Percentiles rank a stretch among this genome's conserved stretches.
phyloP scores from a whole-genome alignment of 1,139 yeast genomes.

The Suhomyces bolitotheri region DNA sequence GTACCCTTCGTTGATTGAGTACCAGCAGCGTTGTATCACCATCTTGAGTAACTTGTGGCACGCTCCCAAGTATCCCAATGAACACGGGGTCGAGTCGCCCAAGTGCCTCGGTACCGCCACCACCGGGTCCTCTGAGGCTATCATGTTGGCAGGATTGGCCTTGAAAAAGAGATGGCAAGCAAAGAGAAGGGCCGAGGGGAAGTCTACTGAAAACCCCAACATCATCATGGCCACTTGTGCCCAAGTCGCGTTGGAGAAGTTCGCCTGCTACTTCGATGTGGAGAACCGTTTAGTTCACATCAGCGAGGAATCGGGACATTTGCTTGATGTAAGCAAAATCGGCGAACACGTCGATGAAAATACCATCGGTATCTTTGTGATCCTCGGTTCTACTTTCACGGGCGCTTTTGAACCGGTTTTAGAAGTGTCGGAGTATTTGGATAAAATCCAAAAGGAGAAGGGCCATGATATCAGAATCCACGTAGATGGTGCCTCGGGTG shows the following conservation, averaged over 20 bases:
- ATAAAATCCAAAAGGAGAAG: conserved; percentile 64
- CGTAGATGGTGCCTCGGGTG: conserved; percentile 94
- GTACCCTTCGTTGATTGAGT: conserved; percentile 80
- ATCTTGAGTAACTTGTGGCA: conserved; percentile 82
- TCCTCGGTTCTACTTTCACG: conserved; percentile 88
- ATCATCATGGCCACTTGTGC: conserved; percentile 94
- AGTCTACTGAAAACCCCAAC: conserved; percentile 67
- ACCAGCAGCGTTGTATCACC: conserved; percentile 80
- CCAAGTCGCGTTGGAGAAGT: conserved; percentile 91
- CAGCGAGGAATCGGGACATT: conserved; percentile 56
- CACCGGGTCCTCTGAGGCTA: conserved; percentile 92
- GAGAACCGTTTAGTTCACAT: conserved; percentile 78
- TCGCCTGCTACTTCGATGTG: conserved; percentile 91
- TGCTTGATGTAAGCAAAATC: conserved; percentile 61
- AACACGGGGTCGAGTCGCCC: conserved; percentile 29
- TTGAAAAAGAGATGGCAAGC: conserved; percentile 88
- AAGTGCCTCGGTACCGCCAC: conserved; percentile 84
- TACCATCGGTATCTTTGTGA: conserved; percentile 88
- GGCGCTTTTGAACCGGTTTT: conserved; percentile 86
- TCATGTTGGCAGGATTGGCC: conserved; percentile 90
- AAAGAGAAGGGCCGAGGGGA: conserved; percentile 58
- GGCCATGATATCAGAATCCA: conserved; percentile 78
- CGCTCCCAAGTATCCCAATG: conserved; percentile 48
- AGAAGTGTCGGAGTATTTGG: conserved; percentile 58
- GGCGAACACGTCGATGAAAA: conserved; percentile 77